Percentiles rank a stretch among this genome's conserved stretches.
These are phyloP conservation scores for Scedosporium aurantiacum DNA, from an alignment of 2,329 filamentous ascomycete genomes.

Conservation along the genomic window DNA sequence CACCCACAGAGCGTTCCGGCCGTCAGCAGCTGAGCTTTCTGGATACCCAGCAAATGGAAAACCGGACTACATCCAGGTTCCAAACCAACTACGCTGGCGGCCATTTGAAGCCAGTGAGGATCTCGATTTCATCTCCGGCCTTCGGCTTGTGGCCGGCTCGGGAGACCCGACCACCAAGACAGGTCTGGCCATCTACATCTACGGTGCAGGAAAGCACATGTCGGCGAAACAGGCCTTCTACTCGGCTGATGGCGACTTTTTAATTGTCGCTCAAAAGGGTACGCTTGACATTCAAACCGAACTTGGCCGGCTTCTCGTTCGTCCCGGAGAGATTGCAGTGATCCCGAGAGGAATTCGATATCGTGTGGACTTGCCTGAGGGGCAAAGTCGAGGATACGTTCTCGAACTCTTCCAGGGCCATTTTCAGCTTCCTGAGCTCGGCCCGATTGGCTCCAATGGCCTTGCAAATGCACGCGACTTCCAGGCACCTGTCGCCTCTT, in stretches of 20 bases:
- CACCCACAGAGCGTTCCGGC: slow-evolving; percentile 15
- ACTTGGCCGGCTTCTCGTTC: slow-evolving; percentile 51
- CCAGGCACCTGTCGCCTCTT: slow-evolving; percentile 47
- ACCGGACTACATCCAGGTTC: slow-evolving; percentile 21
- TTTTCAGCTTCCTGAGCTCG: slow-evolving; percentile 56
- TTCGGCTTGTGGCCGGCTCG: slow-evolving; percentile 36
- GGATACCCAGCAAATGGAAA: slow-evolving; percentile 36
- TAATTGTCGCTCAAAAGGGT: slow-evolving; percentile 56
- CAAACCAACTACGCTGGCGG: slow-evolving; percentile 1
- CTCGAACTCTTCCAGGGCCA: slow-evolving; percentile 55
- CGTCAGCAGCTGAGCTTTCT: slow-evolving; percentile 26
- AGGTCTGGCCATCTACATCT: slow-evolving; percentile 38
- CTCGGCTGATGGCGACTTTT: slow-evolving; percentile 54
- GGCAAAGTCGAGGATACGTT: slow-evolving; percentile 53
- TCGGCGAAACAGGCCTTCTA: slow-evolving; percentile 31
- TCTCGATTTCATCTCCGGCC: slow-evolving; percentile 34
- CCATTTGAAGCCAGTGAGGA: slow-evolving; percentile 10
- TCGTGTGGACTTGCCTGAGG: slow-evolving; percentile 25
- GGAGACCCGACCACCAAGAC: slow-evolving; percentile 37
- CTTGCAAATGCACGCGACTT: slow-evolving; percentile 58
- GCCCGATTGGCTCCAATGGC: slow-evolving; percentile 54
- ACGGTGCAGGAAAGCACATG: slow-evolving; percentile 36
- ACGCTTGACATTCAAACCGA: slow-evolving; percentile 58
- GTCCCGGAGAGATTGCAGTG: slow-evolving; percentile 56
- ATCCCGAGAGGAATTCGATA: slow-evolving; percentile 53